These are phyloP conservation scores for Tetratostichococcus sp. DNA, from an alignment of 139 green algal species.

Conservation along the genomic window DNA sequence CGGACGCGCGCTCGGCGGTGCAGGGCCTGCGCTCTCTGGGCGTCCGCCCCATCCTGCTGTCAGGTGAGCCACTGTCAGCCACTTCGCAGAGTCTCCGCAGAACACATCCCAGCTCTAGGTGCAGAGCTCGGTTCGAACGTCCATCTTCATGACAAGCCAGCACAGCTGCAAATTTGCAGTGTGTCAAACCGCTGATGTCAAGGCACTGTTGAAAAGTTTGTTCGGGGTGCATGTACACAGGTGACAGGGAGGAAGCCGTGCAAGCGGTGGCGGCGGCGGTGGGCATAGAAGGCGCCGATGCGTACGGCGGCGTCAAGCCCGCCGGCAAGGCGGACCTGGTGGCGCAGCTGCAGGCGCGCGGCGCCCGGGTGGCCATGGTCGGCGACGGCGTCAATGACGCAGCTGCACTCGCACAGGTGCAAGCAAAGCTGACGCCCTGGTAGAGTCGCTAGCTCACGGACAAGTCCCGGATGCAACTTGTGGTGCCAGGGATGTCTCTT, in stretches of 20 bases:
- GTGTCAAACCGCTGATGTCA: too few species aligned
- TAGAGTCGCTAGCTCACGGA: too few species aligned
- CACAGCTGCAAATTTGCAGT: too few species aligned
- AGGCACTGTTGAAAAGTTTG: background rate
- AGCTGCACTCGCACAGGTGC: constrained; percentile 64
- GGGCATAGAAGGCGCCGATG: constrained; percentile 43
- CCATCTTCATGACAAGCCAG: too few species aligned
- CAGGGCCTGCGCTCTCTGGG: constrained; percentile 30
- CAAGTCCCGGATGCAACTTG: too few species aligned
- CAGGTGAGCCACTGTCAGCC: constrained; percentile 30
- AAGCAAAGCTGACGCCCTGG: background rate
- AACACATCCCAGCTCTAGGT: too few species aligned
- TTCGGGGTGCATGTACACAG: constrained; percentile 8
- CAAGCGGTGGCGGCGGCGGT: constrained; percentile 59
- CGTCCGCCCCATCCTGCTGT: constrained; percentile 66
- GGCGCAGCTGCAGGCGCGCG: constrained; percentile 44
- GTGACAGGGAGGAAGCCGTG: constrained; percentile 52
- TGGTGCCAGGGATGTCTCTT: too few species aligned
- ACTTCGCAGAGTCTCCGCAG: too few species aligned
- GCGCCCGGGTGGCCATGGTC: constrained; percentile 76
- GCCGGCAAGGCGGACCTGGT: constrained; percentile 65
- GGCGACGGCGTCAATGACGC: constrained; percentile 89
- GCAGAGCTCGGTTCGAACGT: too few species aligned
- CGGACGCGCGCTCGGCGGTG: constrained; percentile 50
- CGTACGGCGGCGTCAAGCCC: constrained; percentile 59